These are phyloP conservation scores for Pythium periplocum DNA, from an alignment of 352 stramenopile species.

Conservation along the genomic window DNA sequence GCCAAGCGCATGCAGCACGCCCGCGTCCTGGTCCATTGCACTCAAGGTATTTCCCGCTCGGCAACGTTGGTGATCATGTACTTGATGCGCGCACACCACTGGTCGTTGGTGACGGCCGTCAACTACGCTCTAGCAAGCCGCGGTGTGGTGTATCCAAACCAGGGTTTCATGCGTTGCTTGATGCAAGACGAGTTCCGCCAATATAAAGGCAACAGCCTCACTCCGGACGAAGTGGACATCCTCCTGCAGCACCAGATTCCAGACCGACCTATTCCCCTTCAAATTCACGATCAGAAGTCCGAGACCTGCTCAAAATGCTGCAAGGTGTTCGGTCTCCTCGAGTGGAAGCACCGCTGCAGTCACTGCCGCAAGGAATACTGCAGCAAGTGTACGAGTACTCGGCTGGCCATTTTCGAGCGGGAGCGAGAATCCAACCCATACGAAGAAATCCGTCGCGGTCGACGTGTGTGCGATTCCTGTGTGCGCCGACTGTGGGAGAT, in stretches of 20 bases:
- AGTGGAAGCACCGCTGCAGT: constrained; percentile 84
- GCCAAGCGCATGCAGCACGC: constrained; percentile 72
- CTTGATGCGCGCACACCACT: constrained; percentile 78
- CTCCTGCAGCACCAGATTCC: constrained; percentile 70
- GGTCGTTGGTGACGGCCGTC: constrained; percentile 76
- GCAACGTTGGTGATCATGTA: constrained; percentile 85
- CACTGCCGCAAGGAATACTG: constrained; percentile 78
- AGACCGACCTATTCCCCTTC: constrained; percentile 65
- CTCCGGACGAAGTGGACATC: constrained; percentile 59
- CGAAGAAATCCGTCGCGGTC: constrained; percentile 46
- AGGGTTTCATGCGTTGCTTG: constrained; percentile 69
- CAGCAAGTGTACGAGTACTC: constrained; percentile 79
- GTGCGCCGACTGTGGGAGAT: constrained; percentile 77
- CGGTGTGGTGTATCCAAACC: constrained; percentile 79
- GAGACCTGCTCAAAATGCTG: constrained; percentile 66
- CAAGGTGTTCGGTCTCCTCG: constrained; percentile 73
- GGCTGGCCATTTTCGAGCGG: constrained; percentile 53
- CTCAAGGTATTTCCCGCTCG: constrained; percentile 79
- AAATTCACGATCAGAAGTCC: constrained; percentile 52
- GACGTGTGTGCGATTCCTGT: constrained; percentile 70
- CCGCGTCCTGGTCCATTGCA: constrained; percentile 80
- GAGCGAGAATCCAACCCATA: constrained; percentile 38
- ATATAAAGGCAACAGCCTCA: constrained; percentile 76
- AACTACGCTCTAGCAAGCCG: constrained; percentile 77
- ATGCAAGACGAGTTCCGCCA: constrained; percentile 75